Percentiles rank a stretch among this genome's conserved stretches.
Conservation (phyloP, 176 grass and related monocot species). For the Eragrostis nindensis region DNA sequence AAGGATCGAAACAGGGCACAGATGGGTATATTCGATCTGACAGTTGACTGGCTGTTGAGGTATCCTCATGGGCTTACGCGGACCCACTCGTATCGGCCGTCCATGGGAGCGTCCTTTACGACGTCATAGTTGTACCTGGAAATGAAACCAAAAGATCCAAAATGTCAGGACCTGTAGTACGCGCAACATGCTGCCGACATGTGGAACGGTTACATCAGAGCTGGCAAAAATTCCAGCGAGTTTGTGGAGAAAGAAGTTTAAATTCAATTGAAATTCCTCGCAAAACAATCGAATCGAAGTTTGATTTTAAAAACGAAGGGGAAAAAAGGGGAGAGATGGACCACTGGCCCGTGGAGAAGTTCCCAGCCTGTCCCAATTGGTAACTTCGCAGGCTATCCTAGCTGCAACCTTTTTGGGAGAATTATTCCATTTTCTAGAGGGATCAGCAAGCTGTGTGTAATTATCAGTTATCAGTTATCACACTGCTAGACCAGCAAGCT, state of each 20-base stretch:
- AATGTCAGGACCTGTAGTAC: slow-evolving; percentile 17
- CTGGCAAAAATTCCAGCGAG: neutral
- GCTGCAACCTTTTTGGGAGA: neutral
- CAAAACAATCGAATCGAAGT: neutral
- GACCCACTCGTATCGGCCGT: slow-evolving; percentile 59
- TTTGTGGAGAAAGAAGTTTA: neutral
- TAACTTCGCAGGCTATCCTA: neutral
- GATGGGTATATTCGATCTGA: slow-evolving; percentile 28
- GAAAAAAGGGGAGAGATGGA: too few relatives aligned
- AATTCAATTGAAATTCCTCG: neutral
- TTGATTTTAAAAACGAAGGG: neutral
- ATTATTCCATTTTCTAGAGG: too few relatives aligned
- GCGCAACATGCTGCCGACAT: neutral
- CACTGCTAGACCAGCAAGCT: too few relatives aligned
- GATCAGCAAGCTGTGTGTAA: too few relatives aligned
- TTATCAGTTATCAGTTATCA: too few relatives aligned
- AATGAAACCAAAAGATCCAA: slow-evolving; percentile 42
- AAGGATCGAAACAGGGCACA: slow-evolving; percentile 20
- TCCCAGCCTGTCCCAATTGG: slow-evolving; percentile 22
- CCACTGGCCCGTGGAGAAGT: neutral
- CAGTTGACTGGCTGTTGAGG: slow-evolving; percentile 40
- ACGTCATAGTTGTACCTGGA: slow-evolving; percentile 71
- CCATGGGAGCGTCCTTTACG: slow-evolving; percentile 54
- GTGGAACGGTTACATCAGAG: neutral
- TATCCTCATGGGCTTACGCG: slow-evolving; percentile 34